phyloP scores from a whole-genome alignment of 1,284 basidiomycete species.

The Neolentinus lepideus region DNA sequence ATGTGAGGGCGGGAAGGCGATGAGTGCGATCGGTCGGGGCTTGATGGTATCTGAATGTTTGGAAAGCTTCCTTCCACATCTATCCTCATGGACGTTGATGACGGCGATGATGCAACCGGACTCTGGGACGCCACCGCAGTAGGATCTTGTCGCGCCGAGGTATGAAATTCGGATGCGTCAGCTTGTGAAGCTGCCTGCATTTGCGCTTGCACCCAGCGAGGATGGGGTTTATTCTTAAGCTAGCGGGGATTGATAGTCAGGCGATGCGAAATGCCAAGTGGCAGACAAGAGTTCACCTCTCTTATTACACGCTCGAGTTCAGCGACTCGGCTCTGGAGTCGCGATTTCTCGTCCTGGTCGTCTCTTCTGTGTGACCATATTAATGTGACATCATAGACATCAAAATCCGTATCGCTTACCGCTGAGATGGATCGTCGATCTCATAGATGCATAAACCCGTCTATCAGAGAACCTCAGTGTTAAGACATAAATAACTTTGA shows the following conservation, averaged over 20 bases:
- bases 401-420: conserved; percentile 19
- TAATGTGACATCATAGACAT: too few species aligned
- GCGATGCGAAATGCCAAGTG: not conserved
- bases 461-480: conserved; percentile 25
- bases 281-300: conserved; percentile 37
- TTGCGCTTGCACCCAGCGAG: conserved; percentile 43
- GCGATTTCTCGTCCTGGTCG: conserved; percentile 49
- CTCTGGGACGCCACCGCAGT: conserved; percentile 17
- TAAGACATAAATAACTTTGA: not conserved
- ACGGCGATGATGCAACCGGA: conserved; percentile 11
- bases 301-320: conserved; percentile 81
- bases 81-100: not conserved
- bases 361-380: conserved; percentile 20
- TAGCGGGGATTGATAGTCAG: conserved; percentile 11
- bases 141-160: not conserved
- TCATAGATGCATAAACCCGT: conserved; percentile 82
- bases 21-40: not conserved
- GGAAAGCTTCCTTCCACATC: not conserved
- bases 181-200: not conserved
- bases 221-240: conserved; percentile 68
- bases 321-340: conserved; percentile 68
- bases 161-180: not conserved
- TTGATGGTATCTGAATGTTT: not conserved
- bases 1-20: not conserved
- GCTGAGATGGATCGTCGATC: conserved; percentile 67